Base-by-base conservation (phyloP, 2,329 filamentous ascomycete genomes). In the Aspergillus candidus region DNA sequence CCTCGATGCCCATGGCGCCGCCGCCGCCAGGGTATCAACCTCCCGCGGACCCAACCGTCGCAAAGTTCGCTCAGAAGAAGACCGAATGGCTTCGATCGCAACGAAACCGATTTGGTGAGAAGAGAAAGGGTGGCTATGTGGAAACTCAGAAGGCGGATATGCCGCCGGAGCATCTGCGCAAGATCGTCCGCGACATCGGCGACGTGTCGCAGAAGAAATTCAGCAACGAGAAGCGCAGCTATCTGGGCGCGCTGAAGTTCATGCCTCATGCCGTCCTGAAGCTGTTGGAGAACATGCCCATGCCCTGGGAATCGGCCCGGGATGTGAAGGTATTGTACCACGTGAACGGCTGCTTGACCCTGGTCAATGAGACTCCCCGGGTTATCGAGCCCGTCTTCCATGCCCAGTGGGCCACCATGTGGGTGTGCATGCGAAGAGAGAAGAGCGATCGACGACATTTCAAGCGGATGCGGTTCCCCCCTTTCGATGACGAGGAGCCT, bases 171-270 rank as follows among this genome's bases (percentile, higher is more conserved):
- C 93, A 98, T 79, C 65, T 98, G 65, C 88, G 94, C 56, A 98
- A 98, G 74, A 96, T 97, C 52, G 91, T 98, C 47, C 89, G 86
- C 67, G 93, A 98, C 68, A 98, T 98, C 63, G 94, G 94, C 57
- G 93, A 98, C 75, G 91, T 98, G 40, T 97, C 91, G 42, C 94
- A 98, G 70, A 97, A 96, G 75, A 97, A 96, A 69, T 98, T 96
- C 74, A 96, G 88, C 55, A 95, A 86, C 62, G 93, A 98, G 73
- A 98, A 98, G 77, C 82, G 93, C 56, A 96, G 90, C 70, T 98
- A 98, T 67, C 78, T 98, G 38, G 94, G 94, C 51, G 93, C 94
- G 30, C 72, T 98, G 51, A 98, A 98, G 72, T 98, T 96, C 72
- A 98, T 98, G 93, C 93, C 93, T 1, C 93, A 98, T 65, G 93